phyloP scores from a whole-genome alignment of 176 grass and related monocot genomes.

The Eremochloa ophiuroides region DNA sequence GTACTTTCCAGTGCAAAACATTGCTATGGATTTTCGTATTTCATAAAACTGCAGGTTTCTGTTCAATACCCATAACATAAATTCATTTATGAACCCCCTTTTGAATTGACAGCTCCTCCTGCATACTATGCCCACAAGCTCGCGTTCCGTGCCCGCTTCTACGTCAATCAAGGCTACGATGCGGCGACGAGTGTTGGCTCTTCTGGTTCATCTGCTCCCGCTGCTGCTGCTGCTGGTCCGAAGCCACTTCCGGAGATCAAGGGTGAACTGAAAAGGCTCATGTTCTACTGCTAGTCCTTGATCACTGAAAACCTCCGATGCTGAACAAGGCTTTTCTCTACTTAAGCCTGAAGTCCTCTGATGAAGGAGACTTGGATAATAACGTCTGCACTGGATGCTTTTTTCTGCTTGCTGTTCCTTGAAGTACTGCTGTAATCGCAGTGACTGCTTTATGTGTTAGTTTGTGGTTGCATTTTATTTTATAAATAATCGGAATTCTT shows the following conservation, averaged over 20 bases:
- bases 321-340: neutral
- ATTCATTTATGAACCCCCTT: neutral
- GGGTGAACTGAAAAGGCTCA: slow-evolving; percentile 52
- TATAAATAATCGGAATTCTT: no score
- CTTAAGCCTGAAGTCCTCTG: neutral
- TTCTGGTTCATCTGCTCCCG: neutral
- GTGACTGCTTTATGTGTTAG: no score
- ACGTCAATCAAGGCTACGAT: slow-evolving; percentile 26
- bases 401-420: no score
- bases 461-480: no score
- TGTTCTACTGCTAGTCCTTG: slow-evolving; percentile 66
- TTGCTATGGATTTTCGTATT: neutral
- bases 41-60: neutral
- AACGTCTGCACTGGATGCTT: no score
- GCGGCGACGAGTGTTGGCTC: neutral
- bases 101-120: slow-evolving; percentile 45
- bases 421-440: no score
- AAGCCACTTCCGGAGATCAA: slow-evolving; percentile 46
- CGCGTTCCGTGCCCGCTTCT: slow-evolving; percentile 65
- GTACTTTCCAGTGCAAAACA: neutral
- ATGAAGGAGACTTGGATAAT: no score
- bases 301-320: neutral
- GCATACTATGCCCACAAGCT: slow-evolving; percentile 74
- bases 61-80: neutral
- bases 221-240: neutral